Conservation (phyloP, 1,284 basidiomycete species). For the Austroboletus niveus region DNA sequence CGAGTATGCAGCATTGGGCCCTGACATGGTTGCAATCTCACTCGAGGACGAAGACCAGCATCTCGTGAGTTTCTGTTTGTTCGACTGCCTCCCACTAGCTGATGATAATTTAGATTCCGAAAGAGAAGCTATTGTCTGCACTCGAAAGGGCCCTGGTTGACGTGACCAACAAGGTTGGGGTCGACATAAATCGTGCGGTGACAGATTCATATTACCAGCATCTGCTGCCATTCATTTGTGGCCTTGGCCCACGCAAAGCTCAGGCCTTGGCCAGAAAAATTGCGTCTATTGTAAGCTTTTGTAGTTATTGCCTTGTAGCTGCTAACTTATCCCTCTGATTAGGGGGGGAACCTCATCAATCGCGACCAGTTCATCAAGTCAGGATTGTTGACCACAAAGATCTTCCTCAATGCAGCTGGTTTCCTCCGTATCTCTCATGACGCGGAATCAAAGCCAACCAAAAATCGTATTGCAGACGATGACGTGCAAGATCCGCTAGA, state of each 20-base stretch:
- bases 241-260: conserved; percentile 94
- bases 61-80: conserved; percentile 53
- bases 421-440: conserved; percentile 88
- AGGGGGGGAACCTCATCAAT: conserved; percentile 85
- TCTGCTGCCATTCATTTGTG: conserved; percentile 88
- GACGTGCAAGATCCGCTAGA: conserved; percentile 88
- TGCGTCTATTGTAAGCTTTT: conserved; percentile 55
- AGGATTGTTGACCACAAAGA: conserved; percentile 77
- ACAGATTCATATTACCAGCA: conserved; percentile 85
- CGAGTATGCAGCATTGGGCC: conserved; percentile 86
- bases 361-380: conserved; percentile 84
- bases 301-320: conserved; percentile 1
- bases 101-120: conserved; percentile 58
- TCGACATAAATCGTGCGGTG: conserved; percentile 93
- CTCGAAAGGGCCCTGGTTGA: conserved; percentile 91
- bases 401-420: conserved; percentile 88
- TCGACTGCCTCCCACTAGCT: conserved; percentile 7
- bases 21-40: conserved; percentile 77
- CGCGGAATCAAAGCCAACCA: conserved; percentile 53
- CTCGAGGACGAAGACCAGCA: conserved; percentile 88
- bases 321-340: conserved; percentile 11
- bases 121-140: conserved; percentile 78
- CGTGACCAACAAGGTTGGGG: conserved; percentile 87
- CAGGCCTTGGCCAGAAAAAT: conserved; percentile 85
- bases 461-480: conserved; percentile 70